A percentile compares a stretch with the other conserved stretches of the same genome.
Conservation (phyloP, 495 filamentous ascomycete genomes). For the Symbiotaphrina buchneri region DNA sequence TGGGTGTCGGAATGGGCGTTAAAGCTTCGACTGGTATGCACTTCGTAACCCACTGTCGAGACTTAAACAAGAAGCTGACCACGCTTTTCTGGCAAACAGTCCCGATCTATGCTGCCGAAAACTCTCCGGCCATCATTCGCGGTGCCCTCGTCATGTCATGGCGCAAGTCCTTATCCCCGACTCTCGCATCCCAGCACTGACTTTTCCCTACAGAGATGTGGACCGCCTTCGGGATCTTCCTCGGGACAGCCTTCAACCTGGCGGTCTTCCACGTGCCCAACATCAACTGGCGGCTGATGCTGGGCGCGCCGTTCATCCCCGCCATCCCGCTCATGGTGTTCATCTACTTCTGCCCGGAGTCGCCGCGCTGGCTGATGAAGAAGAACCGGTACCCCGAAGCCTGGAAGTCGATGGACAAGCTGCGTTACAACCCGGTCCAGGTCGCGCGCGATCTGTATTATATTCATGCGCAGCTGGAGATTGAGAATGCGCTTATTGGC, state of each 20-base stretch:
- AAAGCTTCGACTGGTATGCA: too few species aligned
- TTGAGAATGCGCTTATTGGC: constrained; percentile 18
- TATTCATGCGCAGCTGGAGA: constrained; percentile 33
- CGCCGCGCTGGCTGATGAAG: constrained; percentile 40
- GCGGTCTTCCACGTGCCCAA: constrained; percentile 4
- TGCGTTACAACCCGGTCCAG: constrained; percentile 42
- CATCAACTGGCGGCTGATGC: constrained; percentile 9
- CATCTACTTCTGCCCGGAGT: constrained; percentile 36
- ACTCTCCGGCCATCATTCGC: constrained; percentile 2
- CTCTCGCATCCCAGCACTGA: too few species aligned
- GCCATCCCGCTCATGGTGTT: constrained; percentile 7
- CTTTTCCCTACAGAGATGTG: neutral
- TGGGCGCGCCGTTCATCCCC: constrained; percentile 7
- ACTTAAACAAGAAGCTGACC: too few species aligned
- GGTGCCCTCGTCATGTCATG: constrained; percentile 6
- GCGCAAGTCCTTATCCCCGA: too few species aligned
- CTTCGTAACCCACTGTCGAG: too few species aligned
- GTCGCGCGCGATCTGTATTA: constrained; percentile 60
- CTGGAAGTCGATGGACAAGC: constrained; percentile 31
- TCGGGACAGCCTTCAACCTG: constrained; percentile 8
- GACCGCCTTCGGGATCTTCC: constrained; percentile 8
- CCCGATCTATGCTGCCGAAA: constrained; percentile 6
- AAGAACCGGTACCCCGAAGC: constrained; percentile 39
- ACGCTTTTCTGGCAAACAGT: too few species aligned
- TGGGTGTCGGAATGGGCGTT: constrained; percentile 7